A percentile compares a stretch with the other conserved stretches of the same genome.
These are phyloP conservation scores for Croton setiger DNA, from an alignment of 441 rosid genomes.

Conservation along the genomic window DNA sequence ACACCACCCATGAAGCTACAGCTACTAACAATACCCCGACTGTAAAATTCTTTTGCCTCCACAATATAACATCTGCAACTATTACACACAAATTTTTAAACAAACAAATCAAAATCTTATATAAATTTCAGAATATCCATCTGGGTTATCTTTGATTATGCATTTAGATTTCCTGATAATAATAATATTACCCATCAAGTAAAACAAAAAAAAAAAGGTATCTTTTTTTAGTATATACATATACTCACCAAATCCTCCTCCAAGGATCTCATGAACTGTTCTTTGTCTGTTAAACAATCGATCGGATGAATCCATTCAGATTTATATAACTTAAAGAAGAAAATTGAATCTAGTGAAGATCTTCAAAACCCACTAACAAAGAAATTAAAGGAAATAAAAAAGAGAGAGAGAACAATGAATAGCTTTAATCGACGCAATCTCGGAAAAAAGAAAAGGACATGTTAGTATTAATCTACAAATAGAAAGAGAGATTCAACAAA, in stretches of 20 bases:
- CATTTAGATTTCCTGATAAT: neutral
- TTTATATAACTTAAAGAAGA: too few relatives aligned
- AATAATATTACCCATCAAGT: neutral
- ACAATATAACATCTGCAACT: slow-evolving; percentile 91
- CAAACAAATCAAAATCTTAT: neutral
- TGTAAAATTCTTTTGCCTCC: slow-evolving; percentile 73
- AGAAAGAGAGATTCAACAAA: neutral
- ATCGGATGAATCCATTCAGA: too few relatives aligned
- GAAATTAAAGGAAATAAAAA: too few relatives aligned
- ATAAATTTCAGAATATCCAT: neutral
- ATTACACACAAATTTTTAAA: slow-evolving; percentile 22
- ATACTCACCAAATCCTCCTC: too few relatives aligned
- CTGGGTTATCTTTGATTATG: neutral
- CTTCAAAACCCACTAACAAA: too few relatives aligned
- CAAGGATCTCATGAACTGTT: too few relatives aligned
- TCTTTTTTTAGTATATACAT: too few relatives aligned
- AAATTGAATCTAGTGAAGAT: neutral
- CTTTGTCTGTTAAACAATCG: too few relatives aligned
- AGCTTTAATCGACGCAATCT: neutral
- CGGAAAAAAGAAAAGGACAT: neutral
- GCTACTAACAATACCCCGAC: slow-evolving; percentile 59
- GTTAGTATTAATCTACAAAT: neutral
- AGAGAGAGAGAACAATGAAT: too few relatives aligned
- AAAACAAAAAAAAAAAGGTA: neutral
- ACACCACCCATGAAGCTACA: slow-evolving; percentile 80